Conservation (phyloP, 768 basidiomycete species). For the Boletellus sp. region DNA sequence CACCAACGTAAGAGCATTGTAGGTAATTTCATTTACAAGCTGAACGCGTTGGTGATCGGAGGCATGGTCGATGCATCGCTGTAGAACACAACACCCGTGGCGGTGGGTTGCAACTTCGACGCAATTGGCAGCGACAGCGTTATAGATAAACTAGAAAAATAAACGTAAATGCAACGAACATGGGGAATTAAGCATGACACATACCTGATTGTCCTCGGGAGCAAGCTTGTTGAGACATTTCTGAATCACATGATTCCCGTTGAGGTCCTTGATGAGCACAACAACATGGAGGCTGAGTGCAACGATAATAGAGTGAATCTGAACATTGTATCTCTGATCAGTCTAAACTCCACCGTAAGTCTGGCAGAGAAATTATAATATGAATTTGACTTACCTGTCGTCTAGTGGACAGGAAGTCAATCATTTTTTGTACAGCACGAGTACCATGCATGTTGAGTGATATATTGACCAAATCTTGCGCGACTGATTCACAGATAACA, state of each 20-base stretch:
- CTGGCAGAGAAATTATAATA: slow-evolving; percentile 38
- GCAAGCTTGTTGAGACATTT: slow-evolving; percentile 98
- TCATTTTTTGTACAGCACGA: slow-evolving; percentile 99
- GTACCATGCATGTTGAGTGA: slow-evolving; percentile 99
- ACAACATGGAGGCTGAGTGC: slow-evolving; percentile 97
- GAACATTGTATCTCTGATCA: slow-evolving; percentile 78
- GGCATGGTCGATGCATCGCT: slow-evolving; percentile 97
- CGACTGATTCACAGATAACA: slow-evolving; percentile 95
- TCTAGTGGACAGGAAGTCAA: slow-evolving; percentile 94
- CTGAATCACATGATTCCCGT: slow-evolving; percentile 97
- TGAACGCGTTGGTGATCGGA: slow-evolving; percentile 93
- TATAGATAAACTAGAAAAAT: slow-evolving; percentile 84
- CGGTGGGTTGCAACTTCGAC: slow-evolving; percentile 98
- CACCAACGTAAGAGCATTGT: slow-evolving; percentile 94
- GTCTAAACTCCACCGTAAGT: slow-evolving; percentile 61
- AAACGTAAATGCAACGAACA: not conserved
- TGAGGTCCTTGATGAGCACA: slow-evolving; percentile 97
- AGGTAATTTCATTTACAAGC: slow-evolving; percentile 98
- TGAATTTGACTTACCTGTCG: slow-evolving; percentile 68
- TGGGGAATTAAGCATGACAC: slow-evolving; percentile 1
- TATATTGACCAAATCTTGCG: slow-evolving; percentile 95
- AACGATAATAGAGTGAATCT: slow-evolving; percentile 96
- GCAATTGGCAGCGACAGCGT: slow-evolving; percentile 97
- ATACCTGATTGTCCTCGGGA: slow-evolving; percentile 96
- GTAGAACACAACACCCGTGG: slow-evolving; percentile 97